phyloP scores from a whole-genome alignment of 371 early-diverging fungal species.

The Mucor irregularis region DNA sequence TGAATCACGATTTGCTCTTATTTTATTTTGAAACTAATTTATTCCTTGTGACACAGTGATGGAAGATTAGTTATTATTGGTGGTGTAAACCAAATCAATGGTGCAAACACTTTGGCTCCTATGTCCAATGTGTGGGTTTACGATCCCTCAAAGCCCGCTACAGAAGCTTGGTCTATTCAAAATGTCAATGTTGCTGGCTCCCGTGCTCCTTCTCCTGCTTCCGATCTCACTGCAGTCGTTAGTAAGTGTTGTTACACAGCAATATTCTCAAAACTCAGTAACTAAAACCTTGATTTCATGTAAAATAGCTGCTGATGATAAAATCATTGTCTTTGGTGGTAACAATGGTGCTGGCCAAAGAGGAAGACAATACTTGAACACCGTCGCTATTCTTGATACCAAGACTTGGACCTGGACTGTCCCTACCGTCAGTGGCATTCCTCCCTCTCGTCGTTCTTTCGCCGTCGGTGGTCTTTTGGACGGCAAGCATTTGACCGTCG shows the following conservation, averaged over 20 bases:
- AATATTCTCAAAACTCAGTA: neutral
- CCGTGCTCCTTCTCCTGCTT: constrained; percentile 22
- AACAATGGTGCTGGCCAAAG: constrained; percentile 25
- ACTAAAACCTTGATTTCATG: constrained; percentile 1
- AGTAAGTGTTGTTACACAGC: constrained; percentile 30
- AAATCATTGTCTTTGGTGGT: constrained; percentile 50
- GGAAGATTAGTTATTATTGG: constrained; percentile 45
- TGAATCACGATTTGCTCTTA: neutral
- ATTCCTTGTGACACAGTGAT: constrained; percentile 28
- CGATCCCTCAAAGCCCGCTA: constrained; percentile 24
- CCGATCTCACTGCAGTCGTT: constrained; percentile 39
- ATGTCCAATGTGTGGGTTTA: constrained; percentile 27
- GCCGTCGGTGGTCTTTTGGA: constrained; percentile 41
- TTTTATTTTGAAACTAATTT: constrained; percentile 13
- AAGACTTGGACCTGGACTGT: constrained; percentile 43
- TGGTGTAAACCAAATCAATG: constrained; percentile 23
- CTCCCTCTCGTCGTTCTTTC: constrained; percentile 42
- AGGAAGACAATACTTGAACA: constrained; percentile 26
- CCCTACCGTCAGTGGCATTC: constrained; percentile 34
- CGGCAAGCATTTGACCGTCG: constrained; percentile 33
- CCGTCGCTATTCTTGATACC: constrained; percentile 42
- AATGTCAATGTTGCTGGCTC: constrained; percentile 2
- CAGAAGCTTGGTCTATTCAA: constrained; percentile 25
- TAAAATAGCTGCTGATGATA: constrained; percentile 32
- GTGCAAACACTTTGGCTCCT: constrained; percentile 7